These are phyloP conservation scores for Taiwanofungus camphoratus DNA, from an alignment of 1,284 basidiomycete species.

Conservation along the genomic window DNA sequence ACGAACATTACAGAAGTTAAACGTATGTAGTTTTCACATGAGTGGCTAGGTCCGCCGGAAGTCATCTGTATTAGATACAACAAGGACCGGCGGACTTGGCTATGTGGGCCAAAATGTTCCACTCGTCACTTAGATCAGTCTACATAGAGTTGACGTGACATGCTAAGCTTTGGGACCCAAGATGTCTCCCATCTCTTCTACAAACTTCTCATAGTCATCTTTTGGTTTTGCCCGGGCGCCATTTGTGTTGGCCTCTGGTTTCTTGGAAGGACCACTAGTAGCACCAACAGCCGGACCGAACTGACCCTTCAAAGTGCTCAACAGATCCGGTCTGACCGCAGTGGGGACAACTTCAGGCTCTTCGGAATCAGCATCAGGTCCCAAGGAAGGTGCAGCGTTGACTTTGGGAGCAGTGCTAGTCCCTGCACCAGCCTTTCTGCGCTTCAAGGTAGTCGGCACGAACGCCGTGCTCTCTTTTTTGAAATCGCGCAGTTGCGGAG, in stretches of 20 bases:
- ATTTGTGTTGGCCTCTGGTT: conserved; percentile 17
- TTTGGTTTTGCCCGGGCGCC: conserved; percentile 34
- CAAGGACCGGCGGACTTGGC: too few relatives aligned
- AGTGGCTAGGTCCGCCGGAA: too few relatives aligned
- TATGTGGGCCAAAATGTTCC: too few relatives aligned
- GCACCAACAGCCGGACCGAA: conserved; percentile 37
- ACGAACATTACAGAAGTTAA: too few relatives aligned
- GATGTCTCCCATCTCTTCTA: conserved; percentile 69
- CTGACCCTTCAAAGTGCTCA: conserved; percentile 53
- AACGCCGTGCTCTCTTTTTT: conserved; percentile 91
- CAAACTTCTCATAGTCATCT: conserved; percentile 72
- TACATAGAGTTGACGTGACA: not conserved
- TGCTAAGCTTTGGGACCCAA: conserved; percentile 12
- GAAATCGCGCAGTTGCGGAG: conserved; percentile 81
- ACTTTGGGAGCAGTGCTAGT: conserved; percentile 36
- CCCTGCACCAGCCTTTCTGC: conserved; percentile 44
- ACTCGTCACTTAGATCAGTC: too few relatives aligned
- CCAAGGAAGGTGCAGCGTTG: conserved; percentile 58
- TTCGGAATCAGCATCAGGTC: conserved; percentile 28
- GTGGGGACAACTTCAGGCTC: conserved; percentile 26
- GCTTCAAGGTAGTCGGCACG: conserved; percentile 67
- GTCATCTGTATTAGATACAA: too few relatives aligned
- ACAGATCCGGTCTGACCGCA: conserved; percentile 55
- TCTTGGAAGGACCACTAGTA: conserved; percentile 27
- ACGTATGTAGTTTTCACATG: too few relatives aligned